A percentile compares a stretch with the other conserved stretches of the same genome.
Conservation (phyloP, 768 basidiomycete genomes). For the Amanita jacksonii region DNA sequence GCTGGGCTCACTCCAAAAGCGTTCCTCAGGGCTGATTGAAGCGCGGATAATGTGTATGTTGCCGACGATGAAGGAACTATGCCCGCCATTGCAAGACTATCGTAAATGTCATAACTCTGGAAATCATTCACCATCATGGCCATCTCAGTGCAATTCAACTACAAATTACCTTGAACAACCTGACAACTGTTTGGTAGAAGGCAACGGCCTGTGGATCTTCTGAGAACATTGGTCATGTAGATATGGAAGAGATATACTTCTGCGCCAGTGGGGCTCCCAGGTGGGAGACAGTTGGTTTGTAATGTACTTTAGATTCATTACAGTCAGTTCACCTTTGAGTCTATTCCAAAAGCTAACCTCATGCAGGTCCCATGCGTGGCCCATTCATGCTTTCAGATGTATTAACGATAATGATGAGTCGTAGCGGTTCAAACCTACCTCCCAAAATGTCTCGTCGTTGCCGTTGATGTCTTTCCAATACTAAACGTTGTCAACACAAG, state of each 20-base stretch:
- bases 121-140: neutral
- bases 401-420: neutral
- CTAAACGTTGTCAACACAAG: neutral
- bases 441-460: slow-evolving; percentile 6
- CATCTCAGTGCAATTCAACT: too few relatives aligned
- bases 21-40: neutral
- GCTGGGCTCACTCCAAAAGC: slow-evolving; percentile 1
- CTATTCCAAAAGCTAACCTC: neutral
- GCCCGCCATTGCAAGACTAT: neutral
- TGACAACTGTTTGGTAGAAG: slow-evolving; percentile 6
- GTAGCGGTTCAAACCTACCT: neutral
- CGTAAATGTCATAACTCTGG: slow-evolving; percentile 2
- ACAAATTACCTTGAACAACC: slow-evolving; percentile 2
- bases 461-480: slow-evolving; percentile 5
- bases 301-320: slow-evolving; percentile 3
- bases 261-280: slow-evolving; percentile 5
- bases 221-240: neutral
- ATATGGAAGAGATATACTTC: neutral
- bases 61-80: slow-evolving; percentile 1
- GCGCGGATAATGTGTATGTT: neutral
- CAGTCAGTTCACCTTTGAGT: neutral
- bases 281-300: neutral
- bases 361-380: slow-evolving; percentile 6
- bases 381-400: slow-evolving; percentile 5
- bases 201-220: slow-evolving; percentile 2